These are phyloP conservation scores for Phycomyces nitens DNA, from an alignment of 192 early-diverging fungal species.

Conservation along the genomic window DNA sequence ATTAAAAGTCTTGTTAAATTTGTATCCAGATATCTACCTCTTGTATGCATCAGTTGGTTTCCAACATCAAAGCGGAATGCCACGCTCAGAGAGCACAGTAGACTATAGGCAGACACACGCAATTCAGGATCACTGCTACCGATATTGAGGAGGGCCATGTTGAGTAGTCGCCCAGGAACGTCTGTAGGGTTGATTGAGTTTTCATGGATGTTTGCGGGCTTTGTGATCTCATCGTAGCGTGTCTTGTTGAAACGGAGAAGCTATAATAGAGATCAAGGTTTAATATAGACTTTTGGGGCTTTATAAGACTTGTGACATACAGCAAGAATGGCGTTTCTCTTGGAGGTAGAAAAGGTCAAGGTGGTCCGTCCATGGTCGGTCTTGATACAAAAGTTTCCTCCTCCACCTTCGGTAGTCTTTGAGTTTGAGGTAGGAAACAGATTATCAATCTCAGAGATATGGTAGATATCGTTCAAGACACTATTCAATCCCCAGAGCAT, in stretches of 20 bases:
- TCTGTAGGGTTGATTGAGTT: conserved; percentile 75
- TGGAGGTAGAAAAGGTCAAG: conserved; percentile 66
- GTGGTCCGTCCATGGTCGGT: conserved; percentile 58
- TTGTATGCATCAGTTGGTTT: conserved; percentile 67
- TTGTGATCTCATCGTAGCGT: conserved; percentile 53
- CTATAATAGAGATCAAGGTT: conserved; percentile 27
- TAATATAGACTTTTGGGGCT: conserved; percentile 40
- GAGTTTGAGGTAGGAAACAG: background rate
- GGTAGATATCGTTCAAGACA: conserved; percentile 80
- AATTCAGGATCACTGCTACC: conserved; percentile 74
- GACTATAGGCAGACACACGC: conserved; percentile 81
- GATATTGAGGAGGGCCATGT: conserved; percentile 85
- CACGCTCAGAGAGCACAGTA: conserved; percentile 74
- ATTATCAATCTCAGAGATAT: conserved; percentile 49
- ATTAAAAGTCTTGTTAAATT: background rate
- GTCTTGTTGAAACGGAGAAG: conserved; percentile 65
- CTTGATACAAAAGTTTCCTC: conserved; percentile 52
- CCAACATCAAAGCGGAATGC: conserved; percentile 80
- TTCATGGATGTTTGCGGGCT: conserved; percentile 48
- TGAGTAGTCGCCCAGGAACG: conserved; percentile 86
- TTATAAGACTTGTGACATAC: conserved; percentile 23
- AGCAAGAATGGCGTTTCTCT: conserved; percentile 54
- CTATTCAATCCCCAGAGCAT: conserved; percentile 63
- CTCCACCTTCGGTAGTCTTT: conserved; percentile 25
- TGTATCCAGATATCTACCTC: conserved; percentile 26